Conservation (phyloP, 345 rosid genomes). For the Conringia planisiliqua region DNA sequence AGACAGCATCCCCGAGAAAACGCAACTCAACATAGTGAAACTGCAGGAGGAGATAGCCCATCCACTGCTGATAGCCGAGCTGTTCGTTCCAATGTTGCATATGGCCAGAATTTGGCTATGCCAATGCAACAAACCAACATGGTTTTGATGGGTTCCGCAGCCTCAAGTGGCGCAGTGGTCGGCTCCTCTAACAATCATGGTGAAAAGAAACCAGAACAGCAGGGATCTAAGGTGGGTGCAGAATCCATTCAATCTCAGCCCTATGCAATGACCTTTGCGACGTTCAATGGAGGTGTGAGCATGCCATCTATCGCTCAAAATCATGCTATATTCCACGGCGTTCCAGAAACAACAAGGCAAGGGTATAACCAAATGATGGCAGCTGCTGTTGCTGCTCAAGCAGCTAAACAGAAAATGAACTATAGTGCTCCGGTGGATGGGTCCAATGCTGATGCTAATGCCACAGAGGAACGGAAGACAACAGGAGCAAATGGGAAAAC, state of each 20-base stretch:
- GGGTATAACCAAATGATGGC: slow-evolving; percentile 50
- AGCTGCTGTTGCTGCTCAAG: slow-evolving; percentile 48
- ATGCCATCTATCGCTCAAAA: slow-evolving; percentile 67
- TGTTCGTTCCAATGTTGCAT: slow-evolving; percentile 52
- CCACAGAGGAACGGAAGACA: slow-evolving; percentile 52
- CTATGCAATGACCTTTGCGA: slow-evolving; percentile 81
- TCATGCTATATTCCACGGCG: slow-evolving; percentile 67
- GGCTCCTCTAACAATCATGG: slow-evolving; percentile 41
- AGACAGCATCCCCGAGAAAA: slow-evolving; percentile 60
- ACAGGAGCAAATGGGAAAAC: slow-evolving; percentile 12
- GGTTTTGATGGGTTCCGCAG: slow-evolving; percentile 56
- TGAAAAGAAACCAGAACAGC: slow-evolving; percentile 68
- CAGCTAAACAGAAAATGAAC: slow-evolving; percentile 71
- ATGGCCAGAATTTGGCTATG: slow-evolving; percentile 64
- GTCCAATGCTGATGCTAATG: slow-evolving; percentile 43
- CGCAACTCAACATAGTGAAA: slow-evolving; percentile 59
- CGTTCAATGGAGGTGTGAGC: slow-evolving; percentile 66
- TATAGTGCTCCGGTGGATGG: slow-evolving; percentile 64
- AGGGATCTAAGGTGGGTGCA: slow-evolving; percentile 49
- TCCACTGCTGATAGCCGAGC: slow-evolving; percentile 74
- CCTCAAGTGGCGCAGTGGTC: slow-evolving; percentile 44
- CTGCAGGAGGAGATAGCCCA: slow-evolving; percentile 71
- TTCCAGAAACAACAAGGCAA: slow-evolving; percentile 71
- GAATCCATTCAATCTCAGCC: slow-evolving; percentile 64
- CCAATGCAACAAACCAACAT: slow-evolving; percentile 60